These are phyloP conservation scores for Phlebiopsis flavidoalba DNA, from an alignment of 768 basidiomycete species.

Conservation along the genomic window DNA sequence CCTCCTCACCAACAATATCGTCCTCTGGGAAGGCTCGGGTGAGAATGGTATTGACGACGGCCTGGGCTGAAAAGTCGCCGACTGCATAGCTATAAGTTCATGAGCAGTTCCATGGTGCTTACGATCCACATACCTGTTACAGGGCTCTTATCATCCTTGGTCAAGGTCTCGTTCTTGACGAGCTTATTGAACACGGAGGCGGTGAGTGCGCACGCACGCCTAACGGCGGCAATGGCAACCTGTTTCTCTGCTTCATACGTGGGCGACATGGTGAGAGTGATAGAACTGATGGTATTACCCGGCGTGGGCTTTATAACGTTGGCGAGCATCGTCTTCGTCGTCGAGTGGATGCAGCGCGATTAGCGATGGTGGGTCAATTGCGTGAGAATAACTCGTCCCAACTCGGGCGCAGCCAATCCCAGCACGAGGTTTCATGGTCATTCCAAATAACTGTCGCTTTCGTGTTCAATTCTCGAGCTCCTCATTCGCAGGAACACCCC, in stretches of 20 bases:
- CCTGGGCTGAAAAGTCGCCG: conserved; percentile 92
- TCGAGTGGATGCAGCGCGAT: neutral
- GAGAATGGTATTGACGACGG: conserved; percentile 83
- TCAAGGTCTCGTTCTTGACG: conserved; percentile 79
- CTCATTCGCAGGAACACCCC: neutral
- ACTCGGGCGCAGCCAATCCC: neutral
- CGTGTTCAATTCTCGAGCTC: neutral
- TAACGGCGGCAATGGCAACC: conserved; percentile 82
- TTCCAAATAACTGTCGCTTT: neutral
- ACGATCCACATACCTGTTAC: conserved; percentile 42
- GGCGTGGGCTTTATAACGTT: conserved; percentile 1
- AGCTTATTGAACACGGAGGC: conserved; percentile 82
- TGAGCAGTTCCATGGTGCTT: neutral
- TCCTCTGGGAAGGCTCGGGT: conserved; percentile 74
- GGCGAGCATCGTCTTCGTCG: conserved; percentile 1
- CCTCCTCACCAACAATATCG: conserved; percentile 93
- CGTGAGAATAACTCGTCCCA: neutral
- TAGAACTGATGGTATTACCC: neutral
- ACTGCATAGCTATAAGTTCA: conserved; percentile 39
- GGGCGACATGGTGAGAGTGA: conserved; percentile 38
- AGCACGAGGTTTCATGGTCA: neutral
- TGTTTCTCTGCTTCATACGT: conserved; percentile 64
- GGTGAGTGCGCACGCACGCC: conserved; percentile 80
- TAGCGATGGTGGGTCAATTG: neutral
- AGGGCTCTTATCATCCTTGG: conserved; percentile 82